phyloP scores from a whole-genome alignment of 257 asterid genomes.

The Perilla frutescens region DNA sequence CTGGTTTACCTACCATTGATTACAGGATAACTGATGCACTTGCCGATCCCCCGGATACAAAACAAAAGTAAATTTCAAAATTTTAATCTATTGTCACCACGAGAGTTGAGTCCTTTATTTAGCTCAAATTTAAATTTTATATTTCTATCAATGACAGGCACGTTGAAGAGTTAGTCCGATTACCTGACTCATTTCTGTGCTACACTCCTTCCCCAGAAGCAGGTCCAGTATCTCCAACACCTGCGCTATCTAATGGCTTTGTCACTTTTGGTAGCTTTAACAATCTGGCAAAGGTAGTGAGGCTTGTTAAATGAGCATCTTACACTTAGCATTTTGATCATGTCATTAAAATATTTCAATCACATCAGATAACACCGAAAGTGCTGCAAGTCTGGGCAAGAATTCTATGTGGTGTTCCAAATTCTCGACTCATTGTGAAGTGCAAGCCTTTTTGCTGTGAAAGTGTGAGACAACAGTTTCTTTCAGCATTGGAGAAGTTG shows the following conservation, averaged over 20 bases:
- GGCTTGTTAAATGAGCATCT: slow-evolving; percentile 11
- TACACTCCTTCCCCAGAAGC: slow-evolving; percentile 99
- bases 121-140: slow-evolving; percentile 29
- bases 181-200: slow-evolving; percentile 92
- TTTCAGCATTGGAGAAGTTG: slow-evolving; percentile 82
- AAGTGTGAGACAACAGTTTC: slow-evolving; percentile 85
- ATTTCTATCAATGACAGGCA: slow-evolving; percentile 68
- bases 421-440: slow-evolving; percentile 93
- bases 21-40: slow-evolving; percentile 91
- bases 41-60: slow-evolving; percentile 84
- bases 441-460: slow-evolving; percentile 98
- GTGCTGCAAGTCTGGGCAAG: slow-evolving; percentile 98
- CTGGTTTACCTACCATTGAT: slow-evolving; percentile 96
- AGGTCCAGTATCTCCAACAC: slow-evolving; percentile 84
- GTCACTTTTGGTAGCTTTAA: slow-evolving; percentile 98
- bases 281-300: slow-evolving; percentile 95
- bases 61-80: slow-evolving; percentile 64
- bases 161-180: slow-evolving; percentile 87
- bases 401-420: slow-evolving; percentile 92
- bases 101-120: slow-evolving; percentile 16
- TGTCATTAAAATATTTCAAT: slow-evolving; percentile 28
- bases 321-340: slow-evolving; percentile 4
- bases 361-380: slow-evolving; percentile 83
- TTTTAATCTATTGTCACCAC: slow-evolving; percentile 9
- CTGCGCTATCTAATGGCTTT: slow-evolving; percentile 91